phyloP scores from a whole-genome alignment of 2,329 filamentous ascomycete genomes.

The Fusarium foetens region DNA sequence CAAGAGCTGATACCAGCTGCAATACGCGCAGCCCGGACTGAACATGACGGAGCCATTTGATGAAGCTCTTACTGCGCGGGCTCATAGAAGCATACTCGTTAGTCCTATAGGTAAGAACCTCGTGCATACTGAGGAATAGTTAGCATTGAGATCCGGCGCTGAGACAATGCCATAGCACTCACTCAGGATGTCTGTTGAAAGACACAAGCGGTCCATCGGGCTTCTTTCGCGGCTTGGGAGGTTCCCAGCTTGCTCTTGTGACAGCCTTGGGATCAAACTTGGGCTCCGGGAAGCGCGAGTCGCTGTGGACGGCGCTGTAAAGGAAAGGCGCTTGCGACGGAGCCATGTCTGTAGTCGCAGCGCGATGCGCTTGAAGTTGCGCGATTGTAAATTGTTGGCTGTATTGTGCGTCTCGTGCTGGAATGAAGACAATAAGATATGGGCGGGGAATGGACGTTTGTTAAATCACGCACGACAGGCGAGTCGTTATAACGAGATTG shows the following conservation, averaged over 20 bases:
- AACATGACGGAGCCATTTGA: conserved; percentile 74
- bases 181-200: conserved; percentile 91
- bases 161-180: conserved; percentile 48
- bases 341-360: conserved; percentile 39
- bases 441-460: conserved; percentile 3
- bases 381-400: conserved; percentile 11
- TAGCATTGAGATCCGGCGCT: background rate
- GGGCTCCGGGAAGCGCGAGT: conserved; percentile 63
- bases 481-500: conserved; percentile 28
- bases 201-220: conserved; percentile 79
- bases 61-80: conserved; percentile 73
- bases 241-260: conserved; percentile 80
- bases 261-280: conserved; percentile 89
- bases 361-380: conserved; percentile 20
- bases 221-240: conserved; percentile 70
- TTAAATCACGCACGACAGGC: background rate
- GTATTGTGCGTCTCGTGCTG: conserved; percentile 10
- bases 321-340: conserved; percentile 70
- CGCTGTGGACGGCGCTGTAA: conserved; percentile 68
- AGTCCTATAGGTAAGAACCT: conserved; percentile 70
- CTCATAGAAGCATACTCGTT: conserved; percentile 73
- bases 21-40: conserved; percentile 76
- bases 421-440: conserved; percentile 10
- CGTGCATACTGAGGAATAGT: conserved; percentile 61
- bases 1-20: conserved; percentile 75